A percentile compares a stretch with the other conserved stretches of the same genome.
Evolutionary conservation across 1,139 yeast species (phyloP).

Genomic region (Eremothecium cymbalariae): DNA sequence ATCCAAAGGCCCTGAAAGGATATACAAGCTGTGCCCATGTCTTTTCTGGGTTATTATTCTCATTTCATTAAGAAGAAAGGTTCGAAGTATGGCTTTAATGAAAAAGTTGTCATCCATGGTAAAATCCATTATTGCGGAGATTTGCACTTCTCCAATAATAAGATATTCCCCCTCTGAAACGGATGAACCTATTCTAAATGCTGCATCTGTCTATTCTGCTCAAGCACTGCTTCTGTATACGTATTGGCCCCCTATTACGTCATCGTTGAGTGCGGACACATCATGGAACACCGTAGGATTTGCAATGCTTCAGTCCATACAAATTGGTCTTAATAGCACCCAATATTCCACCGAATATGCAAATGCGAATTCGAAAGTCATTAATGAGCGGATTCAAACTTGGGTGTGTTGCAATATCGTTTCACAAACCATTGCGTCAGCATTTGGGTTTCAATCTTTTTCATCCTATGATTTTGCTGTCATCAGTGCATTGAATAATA

Average conservation of each 20-base stretch:
- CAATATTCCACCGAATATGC: slow-evolving; percentile 51
- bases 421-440: slow-evolving; percentile 81
- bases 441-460: slow-evolving; percentile 91
- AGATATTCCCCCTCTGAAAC: slow-evolving; percentile 67
- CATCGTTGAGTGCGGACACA: slow-evolving; percentile 89
- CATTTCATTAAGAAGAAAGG: slow-evolving; percentile 55
- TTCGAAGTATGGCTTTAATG: slow-evolving; percentile 34
- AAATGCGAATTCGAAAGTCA: slow-evolving; percentile 39
- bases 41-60: slow-evolving; percentile 91
- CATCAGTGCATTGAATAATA: slow-evolving; percentile 33
- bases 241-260: slow-evolving; percentile 92
- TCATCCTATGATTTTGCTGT: slow-evolving; percentile 75
- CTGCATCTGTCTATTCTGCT: slow-evolving; percentile 88
- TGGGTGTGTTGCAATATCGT: slow-evolving; percentile 93
- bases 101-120: slow-evolving; percentile 59
- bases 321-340: slow-evolving; percentile 82
- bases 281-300: slow-evolving; percentile 93
- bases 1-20: slow-evolving; percentile 67
- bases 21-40: slow-evolving; percentile 74
- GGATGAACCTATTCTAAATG: slow-evolving; percentile 75
- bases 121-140: slow-evolving; percentile 72
- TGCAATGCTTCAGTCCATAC: slow-evolving; percentile 82
- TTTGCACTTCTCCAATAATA: slow-evolving; percentile 83
- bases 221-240: slow-evolving; percentile 86
- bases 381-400: slow-evolving; percentile 73